Evolutionary conservation across 331 rosid species (phyloP).

Genomic region (Quercus lobata): DNA sequence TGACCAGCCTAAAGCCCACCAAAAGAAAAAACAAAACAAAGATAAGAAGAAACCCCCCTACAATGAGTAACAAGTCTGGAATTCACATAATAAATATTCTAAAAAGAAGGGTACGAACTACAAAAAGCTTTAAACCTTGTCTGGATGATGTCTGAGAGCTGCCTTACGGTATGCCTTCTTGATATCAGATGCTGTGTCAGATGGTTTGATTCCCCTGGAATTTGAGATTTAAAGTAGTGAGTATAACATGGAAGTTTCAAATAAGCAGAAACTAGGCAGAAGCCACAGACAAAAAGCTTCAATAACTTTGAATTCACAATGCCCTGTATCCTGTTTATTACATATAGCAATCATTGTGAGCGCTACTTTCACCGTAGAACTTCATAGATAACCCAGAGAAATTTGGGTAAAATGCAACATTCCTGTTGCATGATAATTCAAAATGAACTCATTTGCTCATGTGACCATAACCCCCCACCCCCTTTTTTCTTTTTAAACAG

Average conservation of each 20-base stretch:
- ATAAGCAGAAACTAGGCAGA: slow-evolving; percentile 18
- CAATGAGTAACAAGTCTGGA: slow-evolving; percentile 2
- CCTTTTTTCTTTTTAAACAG: neutral
- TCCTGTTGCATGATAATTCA: neutral
- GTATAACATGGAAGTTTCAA: slow-evolving; percentile 9
- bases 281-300: neutral
- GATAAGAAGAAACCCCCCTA: neutral
- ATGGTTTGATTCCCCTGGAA: slow-evolving; percentile 52
- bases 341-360: neutral
- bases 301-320: neutral
- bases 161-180: slow-evolving; percentile 77
- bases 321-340: neutral
- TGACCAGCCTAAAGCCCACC: slow-evolving; percentile 75
- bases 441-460: neutral
- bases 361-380: neutral
- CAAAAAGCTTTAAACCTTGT: slow-evolving; percentile 47
- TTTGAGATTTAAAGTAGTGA: slow-evolving; percentile 15
- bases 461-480: neutral
- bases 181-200: slow-evolving; percentile 51
- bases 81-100: slow-evolving; percentile 2
- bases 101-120: slow-evolving; percentile 1
- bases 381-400: neutral
- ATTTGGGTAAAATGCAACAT: neutral
- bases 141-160: slow-evolving; percentile 79
- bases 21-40: neutral